phyloP scores from a whole-genome alignment of 371 early-diverging fungal species.

The Mucor irregularis region DNA sequence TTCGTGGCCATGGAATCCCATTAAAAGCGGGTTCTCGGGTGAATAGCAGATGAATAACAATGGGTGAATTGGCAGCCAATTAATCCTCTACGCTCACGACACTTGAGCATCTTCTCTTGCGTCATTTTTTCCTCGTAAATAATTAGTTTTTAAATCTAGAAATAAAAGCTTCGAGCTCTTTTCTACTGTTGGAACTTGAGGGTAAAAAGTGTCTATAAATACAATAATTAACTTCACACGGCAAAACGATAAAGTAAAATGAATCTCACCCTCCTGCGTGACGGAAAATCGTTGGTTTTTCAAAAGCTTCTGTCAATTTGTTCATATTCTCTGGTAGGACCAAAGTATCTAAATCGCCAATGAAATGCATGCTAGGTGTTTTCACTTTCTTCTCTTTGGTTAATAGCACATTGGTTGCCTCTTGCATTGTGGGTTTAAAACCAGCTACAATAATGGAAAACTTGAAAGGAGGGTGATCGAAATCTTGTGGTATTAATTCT shows the following conservation, averaged over 20 bases:
- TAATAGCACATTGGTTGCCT: conserved; percentile 17
- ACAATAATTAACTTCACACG: neutral
- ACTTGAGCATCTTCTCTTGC: no score
- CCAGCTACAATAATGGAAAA: conserved; percentile 61
- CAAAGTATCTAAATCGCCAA: conserved; percentile 54
- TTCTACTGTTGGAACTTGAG: conserved; percentile 15
- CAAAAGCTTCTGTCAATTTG: conserved; percentile 32
- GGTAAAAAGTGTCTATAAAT: conserved; percentile 23
- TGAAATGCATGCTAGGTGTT: conserved; percentile 61
- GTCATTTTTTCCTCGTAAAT: neutral
- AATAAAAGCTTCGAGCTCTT: conserved; percentile 14
- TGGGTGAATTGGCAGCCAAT: no score
- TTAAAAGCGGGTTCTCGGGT: no score
- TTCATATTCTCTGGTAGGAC: conserved; percentile 39
- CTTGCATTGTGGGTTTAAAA: conserved; percentile 45
- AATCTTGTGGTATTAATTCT: conserved; percentile 18
- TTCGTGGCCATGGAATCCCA: no score
- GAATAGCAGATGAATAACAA: no score
- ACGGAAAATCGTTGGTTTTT: conserved; percentile 20
- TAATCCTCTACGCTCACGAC: no score
- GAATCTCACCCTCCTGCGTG: conserved; percentile 47
- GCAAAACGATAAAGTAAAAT: neutral
- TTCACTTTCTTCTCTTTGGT: conserved; percentile 20
- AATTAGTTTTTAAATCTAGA: neutral
- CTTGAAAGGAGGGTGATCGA: conserved; percentile 41